A percentile compares a stretch with the other conserved stretches of the same genome.
These are phyloP conservation scores for Pulveroboletus sp. DNA, from an alignment of 768 basidiomycete genomes.

Conservation along the genomic window DNA sequence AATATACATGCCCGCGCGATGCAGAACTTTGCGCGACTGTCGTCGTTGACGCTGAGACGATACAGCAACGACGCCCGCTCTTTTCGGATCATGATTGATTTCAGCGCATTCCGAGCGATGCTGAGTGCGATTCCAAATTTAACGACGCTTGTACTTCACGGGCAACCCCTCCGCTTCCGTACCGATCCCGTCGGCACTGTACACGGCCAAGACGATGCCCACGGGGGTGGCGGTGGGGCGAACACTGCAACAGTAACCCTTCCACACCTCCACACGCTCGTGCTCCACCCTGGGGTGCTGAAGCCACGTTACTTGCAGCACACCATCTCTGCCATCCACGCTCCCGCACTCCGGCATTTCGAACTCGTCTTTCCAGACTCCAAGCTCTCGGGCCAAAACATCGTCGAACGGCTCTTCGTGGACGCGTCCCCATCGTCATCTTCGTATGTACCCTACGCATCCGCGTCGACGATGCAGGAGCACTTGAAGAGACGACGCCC, in stretches of 20 bases:
- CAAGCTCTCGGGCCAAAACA: conserved; percentile 24
- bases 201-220: conserved; percentile 1
- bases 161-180: conserved; percentile 29
- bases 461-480: not conserved
- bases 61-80: conserved; percentile 28
- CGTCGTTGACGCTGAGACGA: conserved; percentile 27
- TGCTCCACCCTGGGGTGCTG: conserved; percentile 28
- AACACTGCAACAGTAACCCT: conserved; percentile 12
- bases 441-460: not conserved
- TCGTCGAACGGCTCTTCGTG: conserved; percentile 24
- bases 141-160: conserved; percentile 25
- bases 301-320: conserved; percentile 33
- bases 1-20: conserved; percentile 13
- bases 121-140: conserved; percentile 21
- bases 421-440: conserved; percentile 6
- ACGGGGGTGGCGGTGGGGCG: not conserved
- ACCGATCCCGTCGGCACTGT: conserved; percentile 7
- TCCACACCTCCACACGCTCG: conserved; percentile 28
- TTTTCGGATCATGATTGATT: conserved; percentile 28
- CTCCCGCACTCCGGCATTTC: conserved; percentile 29
- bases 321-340: conserved; percentile 26
- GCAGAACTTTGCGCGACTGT: conserved; percentile 19
- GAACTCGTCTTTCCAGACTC: conserved; percentile 34
- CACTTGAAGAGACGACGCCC: conserved; percentile 13
- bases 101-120: conserved; percentile 25